Base-by-base conservation (phyloP, 805 yeast species). In the Kockiozyma suomiensis region DNA sequence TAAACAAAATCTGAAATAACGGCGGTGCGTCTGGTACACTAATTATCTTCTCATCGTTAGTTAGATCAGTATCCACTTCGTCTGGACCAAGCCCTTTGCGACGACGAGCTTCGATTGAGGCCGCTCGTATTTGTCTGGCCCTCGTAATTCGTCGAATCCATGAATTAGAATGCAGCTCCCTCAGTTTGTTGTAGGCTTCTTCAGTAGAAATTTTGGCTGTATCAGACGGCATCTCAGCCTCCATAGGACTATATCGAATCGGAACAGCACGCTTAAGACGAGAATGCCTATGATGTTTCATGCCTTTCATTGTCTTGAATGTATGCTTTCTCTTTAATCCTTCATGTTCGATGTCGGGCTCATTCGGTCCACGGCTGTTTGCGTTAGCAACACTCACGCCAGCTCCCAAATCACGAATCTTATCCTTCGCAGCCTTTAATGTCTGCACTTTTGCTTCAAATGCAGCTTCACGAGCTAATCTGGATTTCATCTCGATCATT, bases 111-210 rank as follows among this genome's bases (percentile, higher is more conserved):
- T 54, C 60, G 7, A 81, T 74, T 3, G 80, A 76, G 35, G 76
- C 75, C 2, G 70, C 70, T 58, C 72, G 67, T 12, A 62, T 50
- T 3, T 58, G 50, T 2, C 74, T 64, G 2, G 75, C 76, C 15
- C 58, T 78, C 35, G 78, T 77, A 4, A 89, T 83, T 52, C 88
- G 78, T 25, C 80, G 74, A 23, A 89, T 81, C 98, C 98, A 92
- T 0, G 89, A 83, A 19, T 74, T 73, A 0, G 88, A 80, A 25
- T 85, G 77, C 54, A 80, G 76, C 55, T 79, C 76, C 41, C 79
- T 72, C 23, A 88, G 68, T 23, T 72, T 68, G 25, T 74, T 61
- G 2, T 74, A 68, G 4, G 79, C 75, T 28, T 69, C 72, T 4
- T 65, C 74, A 6, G 75, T 62, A 13, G 72, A 64, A 26, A 72